Evolutionary conservation across 2,329 filamentous ascomycete genomes (phyloP), one percentile per base, ranked within the genome.

Genomic region (Epichloe sp.): DNA sequence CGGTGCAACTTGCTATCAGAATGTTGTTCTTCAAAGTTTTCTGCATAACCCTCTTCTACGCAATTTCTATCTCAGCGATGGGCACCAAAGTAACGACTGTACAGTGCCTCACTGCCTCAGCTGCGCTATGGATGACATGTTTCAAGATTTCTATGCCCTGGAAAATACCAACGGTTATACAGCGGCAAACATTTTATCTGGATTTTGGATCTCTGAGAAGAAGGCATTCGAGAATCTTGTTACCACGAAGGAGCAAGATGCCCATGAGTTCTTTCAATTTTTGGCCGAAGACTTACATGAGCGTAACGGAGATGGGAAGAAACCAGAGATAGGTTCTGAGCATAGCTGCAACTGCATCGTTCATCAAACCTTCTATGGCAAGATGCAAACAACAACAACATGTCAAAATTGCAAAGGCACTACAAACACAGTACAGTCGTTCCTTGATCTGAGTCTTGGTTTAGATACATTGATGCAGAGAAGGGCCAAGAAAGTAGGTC

Each of bases 1-100:
- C 65, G 93, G 91, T n/a, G 89, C 94, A 53, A 97, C 93, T 11
- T 98, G 91, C 71, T 98, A 96, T 68, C 91, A 97, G 77, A 95
- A 93, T 60, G 91, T 96, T 34, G 89, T 97, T 46, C 75, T 98
- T 15, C 93, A 97, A 66, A 89, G 86, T 52, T 82, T 98, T 59
- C 79, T 97, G 50, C 91, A 96, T 70, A 96, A 97, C 63, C 91
- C 91, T 0, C 77, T 96, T 44, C 78, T 98, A 34, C 83, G 88
- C 53, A 90, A 91, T 59, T 97, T 88, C 67, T 97, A 95, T 65
- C 82, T 98, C 5, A 84, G 86, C 41, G 90, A 95, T 64, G 88
- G 90, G 0, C 91, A 98, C 66, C 83, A 85, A 60, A 83, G 81
- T 51, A 78, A 76, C 58, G 85, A 88, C 21, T 97, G 93, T 65